Conservation (phyloP, 2,329 filamentous ascomycete species). For the Hypoxylon sp. region DNA sequence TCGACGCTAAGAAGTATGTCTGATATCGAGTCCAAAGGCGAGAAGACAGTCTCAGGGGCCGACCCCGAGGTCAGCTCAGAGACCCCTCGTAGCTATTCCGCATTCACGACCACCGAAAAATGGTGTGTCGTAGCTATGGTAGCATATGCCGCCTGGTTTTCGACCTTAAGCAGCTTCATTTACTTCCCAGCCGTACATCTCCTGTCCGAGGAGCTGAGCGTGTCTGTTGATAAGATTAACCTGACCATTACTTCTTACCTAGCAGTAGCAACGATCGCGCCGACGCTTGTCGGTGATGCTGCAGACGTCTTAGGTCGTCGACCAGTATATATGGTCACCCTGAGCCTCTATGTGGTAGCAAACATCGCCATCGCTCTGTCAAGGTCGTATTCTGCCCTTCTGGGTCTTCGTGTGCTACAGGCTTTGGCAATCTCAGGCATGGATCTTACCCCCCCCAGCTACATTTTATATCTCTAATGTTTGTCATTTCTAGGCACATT, state of each 20-base stretch:
- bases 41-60: no score
- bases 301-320: slow-evolving; percentile 12
- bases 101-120: no score
- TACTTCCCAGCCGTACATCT: slow-evolving; percentile 11
- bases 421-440: no score
- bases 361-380: slow-evolving; percentile 10
- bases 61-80: no score
- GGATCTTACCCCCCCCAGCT: no score
- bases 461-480: no score
- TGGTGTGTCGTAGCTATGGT: no score
- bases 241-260: slow-evolving; percentile 10
- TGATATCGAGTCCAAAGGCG: no score
- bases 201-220: background rate
- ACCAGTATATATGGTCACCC: slow-evolving; percentile 5
- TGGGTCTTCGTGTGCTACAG: slow-evolving; percentile 11
- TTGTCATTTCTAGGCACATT: no score
- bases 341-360: slow-evolving; percentile 10
- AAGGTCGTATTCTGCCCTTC: slow-evolving; percentile 8
- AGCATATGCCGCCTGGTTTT: background rate
- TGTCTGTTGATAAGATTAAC: slow-evolving; percentile 9
- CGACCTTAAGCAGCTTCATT: slow-evolving; percentile 9
- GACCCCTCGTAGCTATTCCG: no score
- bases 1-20: no score
- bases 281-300: slow-evolving; percentile 9
- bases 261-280: slow-evolving; percentile 9